A percentile compares a stretch with the other conserved stretches of the same genome.
Conservation (phyloP, 2,329 filamentous ascomycete genomes). For the Diatrype stigma region DNA sequence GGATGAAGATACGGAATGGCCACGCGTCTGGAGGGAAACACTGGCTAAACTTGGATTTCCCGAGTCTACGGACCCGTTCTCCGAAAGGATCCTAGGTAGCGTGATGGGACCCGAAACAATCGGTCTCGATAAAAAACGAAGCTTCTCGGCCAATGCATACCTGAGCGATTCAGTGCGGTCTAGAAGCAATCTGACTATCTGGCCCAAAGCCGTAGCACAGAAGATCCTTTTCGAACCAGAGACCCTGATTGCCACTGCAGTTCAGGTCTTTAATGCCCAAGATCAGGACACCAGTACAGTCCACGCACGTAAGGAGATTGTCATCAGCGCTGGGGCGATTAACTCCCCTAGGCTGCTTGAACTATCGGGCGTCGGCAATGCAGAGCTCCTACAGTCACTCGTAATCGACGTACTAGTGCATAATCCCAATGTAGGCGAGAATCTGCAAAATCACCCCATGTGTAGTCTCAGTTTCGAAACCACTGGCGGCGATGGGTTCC, state of each 20-base stretch:
- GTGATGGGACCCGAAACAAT: constrained; percentile 8
- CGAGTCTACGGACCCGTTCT: constrained; percentile 3
- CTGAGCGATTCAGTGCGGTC: constrained; percentile 1
- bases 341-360: not conserved
- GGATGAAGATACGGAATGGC: constrained; percentile 5
- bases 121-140: constrained; percentile 5
- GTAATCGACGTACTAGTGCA: not conserved
- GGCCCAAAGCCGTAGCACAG: not conserved
- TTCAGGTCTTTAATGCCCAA: not conserved
- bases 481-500: not conserved
- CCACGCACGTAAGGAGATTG: not conserved
- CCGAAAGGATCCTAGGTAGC: constrained; percentile 2
- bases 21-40: constrained; percentile 5
- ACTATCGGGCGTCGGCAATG: not conserved
- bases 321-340: not conserved
- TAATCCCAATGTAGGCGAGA: not conserved
- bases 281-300: not conserved
- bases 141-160: constrained; percentile 11
- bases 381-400: not conserved
- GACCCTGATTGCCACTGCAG: not conserved
- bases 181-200: not conserved
- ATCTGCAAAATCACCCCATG: not conserved
- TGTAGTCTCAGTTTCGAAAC: not conserved
- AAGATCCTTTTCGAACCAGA: not conserved
- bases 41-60: constrained; percentile 6